phyloP scores from a whole-genome alignment of 73 alveolate species.

The Symbiodinium pilosum region DNA sequence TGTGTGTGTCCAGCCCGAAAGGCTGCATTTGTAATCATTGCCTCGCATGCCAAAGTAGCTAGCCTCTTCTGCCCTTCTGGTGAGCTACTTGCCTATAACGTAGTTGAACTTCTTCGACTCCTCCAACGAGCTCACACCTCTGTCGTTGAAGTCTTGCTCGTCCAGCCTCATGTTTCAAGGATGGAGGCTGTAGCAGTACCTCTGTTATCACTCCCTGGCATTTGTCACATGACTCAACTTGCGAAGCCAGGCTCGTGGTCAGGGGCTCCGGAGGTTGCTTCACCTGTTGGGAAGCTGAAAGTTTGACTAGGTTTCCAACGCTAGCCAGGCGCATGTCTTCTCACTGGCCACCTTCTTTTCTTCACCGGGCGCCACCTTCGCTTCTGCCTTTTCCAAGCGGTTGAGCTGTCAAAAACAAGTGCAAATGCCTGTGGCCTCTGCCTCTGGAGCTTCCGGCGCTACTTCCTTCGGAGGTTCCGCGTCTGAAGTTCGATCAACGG shows the following conservation, averaged over 20 bases:
- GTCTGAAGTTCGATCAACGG: too few species aligned
- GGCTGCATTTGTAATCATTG: slow-evolving; percentile 58
- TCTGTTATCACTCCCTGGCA: background rate
- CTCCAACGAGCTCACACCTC: slow-evolving; percentile 41
- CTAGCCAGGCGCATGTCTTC: too few species aligned
- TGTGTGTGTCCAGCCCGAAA: slow-evolving; percentile 68
- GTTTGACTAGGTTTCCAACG: too few species aligned
- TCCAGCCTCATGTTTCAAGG: background rate
- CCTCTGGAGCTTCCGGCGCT: too few species aligned
- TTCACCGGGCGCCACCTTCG: background rate
- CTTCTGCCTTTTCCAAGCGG: background rate
- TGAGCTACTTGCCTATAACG: background rate
- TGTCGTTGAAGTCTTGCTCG: slow-evolving; percentile 43
- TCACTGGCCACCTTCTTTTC: background rate
- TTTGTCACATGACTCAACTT: background rate
- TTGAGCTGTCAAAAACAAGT: background rate
- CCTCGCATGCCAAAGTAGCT: background rate
- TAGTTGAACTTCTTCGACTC: slow-evolving; percentile 47
- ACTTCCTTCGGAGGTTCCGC: too few species aligned
- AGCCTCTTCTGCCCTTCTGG: background rate
- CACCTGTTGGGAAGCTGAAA: background rate
- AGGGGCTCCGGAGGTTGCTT: slow-evolving; percentile 47
- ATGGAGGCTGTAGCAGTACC: background rate
- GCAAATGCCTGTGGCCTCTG: background rate
- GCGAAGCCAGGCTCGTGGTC: background rate